These are phyloP conservation scores for Diatrype stigma DNA, from an alignment of 2,329 filamentous ascomycete genomes.

Conservation along the genomic window DNA sequence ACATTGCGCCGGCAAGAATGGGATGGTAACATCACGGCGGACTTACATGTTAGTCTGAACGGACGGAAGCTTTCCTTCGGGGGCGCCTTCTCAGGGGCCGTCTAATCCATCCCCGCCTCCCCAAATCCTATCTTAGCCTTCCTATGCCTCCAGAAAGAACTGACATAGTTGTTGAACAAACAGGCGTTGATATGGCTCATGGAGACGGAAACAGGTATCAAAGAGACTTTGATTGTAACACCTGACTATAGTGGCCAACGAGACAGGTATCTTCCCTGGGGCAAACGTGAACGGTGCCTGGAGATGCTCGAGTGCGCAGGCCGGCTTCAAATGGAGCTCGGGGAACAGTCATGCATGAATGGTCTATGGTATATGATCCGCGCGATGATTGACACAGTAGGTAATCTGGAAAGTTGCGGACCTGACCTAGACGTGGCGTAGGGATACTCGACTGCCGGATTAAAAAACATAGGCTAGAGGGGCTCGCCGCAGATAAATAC, in stretches of 20 bases:
- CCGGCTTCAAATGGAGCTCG: neutral
- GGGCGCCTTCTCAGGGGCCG: too few relatives aligned
- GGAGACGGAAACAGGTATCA: neutral
- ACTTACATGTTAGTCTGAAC: neutral
- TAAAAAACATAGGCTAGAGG: too few relatives aligned
- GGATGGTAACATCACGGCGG: neutral
- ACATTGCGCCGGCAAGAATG: neutral
- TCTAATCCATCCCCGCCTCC: too few relatives aligned
- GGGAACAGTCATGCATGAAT: neutral
- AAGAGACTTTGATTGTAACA: neutral
- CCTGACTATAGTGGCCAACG: neutral
- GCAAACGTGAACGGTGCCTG: neutral
- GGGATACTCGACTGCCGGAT: too few relatives aligned
- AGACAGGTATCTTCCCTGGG: neutral
- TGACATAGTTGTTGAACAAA: neutral
- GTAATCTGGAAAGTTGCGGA: neutral
- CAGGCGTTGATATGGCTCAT: neutral
- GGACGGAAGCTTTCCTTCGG: too few relatives aligned
- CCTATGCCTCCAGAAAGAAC: too few relatives aligned
- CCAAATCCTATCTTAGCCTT: too few relatives aligned
- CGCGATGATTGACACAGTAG: neutral
- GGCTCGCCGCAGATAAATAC: too few relatives aligned
- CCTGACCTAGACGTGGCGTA: too few relatives aligned
- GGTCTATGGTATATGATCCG: neutral
- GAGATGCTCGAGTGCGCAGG: neutral